Evolutionary conservation across 768 basidiomycete genomes (phyloP), one percentile per base, ranked within the genome.

Genomic region (Phanerochaete carnosa): DNA sequence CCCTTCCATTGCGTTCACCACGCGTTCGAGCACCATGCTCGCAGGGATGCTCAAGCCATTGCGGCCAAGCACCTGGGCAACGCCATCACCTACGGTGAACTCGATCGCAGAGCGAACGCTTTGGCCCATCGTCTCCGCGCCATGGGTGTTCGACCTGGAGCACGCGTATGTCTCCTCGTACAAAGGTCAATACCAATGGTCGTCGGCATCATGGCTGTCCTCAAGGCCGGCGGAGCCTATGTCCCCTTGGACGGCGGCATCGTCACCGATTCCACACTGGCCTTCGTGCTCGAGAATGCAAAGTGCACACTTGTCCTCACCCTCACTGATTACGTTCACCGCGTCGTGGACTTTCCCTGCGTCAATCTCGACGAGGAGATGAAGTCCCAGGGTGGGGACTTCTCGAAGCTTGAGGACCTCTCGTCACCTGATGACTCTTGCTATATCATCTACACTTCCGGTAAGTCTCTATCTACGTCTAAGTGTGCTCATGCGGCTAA

Each of bases 401-500:
- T 28, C 13, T 55, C 68, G 19, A 78, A 76, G 52, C 77, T 74
- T 4, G 65, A 73, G 45, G 79, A 82, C 63, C 55, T 70, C 53
- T 75, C 76, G 23, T 70, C 70, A 15, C 65, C 76, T 22, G 72
- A 70, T 8, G 79, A 84, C 62, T 78, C 80, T 30, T 79, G 77
- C 11, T 86, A 86, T 70, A 79, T 85, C 39, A 85, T 87, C 45
- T 87, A 85, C 69, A 87, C 85, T 12, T 83, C 82, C 45, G 84
- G 84, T 82, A 68, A 55, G 76, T 51, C 39, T 29, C 50, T n/a
- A 19, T 45, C 29, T 57, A 12, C n/a, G 9, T 13, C 22, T 16
- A 43, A 54, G 12, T 25, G 30, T 39, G 11, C 54, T 46, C 9
- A 29, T 29, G 19, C 51, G 43, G 9, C 35, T 65, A 29, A 60